These are phyloP conservation scores for Paramecium octaurelia DNA, from an alignment of 73 alveolate genomes.

Conservation along the genomic window DNA sequence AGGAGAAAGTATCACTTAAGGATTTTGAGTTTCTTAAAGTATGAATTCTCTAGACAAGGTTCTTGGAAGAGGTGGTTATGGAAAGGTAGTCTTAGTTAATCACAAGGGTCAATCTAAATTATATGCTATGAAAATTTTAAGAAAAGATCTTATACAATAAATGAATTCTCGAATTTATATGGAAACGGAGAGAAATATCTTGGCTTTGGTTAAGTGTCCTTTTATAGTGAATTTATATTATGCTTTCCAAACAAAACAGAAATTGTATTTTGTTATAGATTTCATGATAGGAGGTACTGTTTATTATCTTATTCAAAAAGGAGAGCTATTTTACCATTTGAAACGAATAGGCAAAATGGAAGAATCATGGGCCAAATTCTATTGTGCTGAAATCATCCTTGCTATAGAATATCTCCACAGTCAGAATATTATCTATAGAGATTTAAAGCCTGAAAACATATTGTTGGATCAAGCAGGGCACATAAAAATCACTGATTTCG, in stretches of 20 bases:
- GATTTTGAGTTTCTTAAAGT: constrained; percentile 15
- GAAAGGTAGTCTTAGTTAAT: constrained; percentile 51
- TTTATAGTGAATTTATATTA: constrained; percentile 90
- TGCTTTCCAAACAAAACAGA: constrained; percentile 91
- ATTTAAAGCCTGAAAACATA: constrained; percentile 96
- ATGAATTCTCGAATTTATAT: constrained; percentile 60
- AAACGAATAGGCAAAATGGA: constrained; percentile 74
- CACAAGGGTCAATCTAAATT: constrained; percentile 6
- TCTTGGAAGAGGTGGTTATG: constrained; percentile 53
- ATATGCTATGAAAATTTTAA: constrained; percentile 91
- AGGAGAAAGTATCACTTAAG: background rate
- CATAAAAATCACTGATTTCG: constrained; percentile 94
- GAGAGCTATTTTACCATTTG: constrained; percentile 94
- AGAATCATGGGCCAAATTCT: constrained; percentile 83
- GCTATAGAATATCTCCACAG: constrained; percentile 90
- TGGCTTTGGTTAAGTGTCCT: constrained; percentile 83
- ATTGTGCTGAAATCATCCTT: constrained; percentile 88
- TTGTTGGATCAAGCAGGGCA: constrained; percentile 93
- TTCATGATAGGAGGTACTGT: constrained; percentile 86
- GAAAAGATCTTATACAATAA: constrained; percentile 65
- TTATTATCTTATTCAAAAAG: constrained; percentile 51
- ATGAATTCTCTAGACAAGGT: background rate
- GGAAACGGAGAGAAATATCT: constrained; percentile 74
- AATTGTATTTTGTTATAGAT: constrained; percentile 92
- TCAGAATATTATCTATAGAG: constrained; percentile 89